Conservation (phyloP, 495 filamentous ascomycete species). For the Penicillium salamii region DNA sequence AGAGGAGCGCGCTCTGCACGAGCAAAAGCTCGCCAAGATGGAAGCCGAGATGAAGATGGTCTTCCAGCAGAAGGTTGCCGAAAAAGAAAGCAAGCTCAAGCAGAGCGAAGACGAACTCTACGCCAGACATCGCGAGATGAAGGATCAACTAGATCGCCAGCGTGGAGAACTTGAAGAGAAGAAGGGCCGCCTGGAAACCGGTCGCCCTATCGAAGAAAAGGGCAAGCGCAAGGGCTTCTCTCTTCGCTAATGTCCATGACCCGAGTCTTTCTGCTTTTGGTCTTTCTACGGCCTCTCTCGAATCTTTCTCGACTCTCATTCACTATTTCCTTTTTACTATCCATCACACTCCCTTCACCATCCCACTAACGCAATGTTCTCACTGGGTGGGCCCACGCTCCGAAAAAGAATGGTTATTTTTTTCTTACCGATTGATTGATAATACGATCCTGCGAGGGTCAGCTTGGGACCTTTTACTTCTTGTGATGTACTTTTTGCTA, state of each 20-base stretch:
- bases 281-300: slow-evolving; percentile 28
- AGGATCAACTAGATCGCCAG: slow-evolving; percentile 96
- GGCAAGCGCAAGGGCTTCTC: slow-evolving; percentile 95
- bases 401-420: slow-evolving; percentile 30
- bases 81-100: slow-evolving; percentile 99
- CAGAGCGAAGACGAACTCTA: slow-evolving; percentile 99
- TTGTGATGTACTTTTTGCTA: slow-evolving; percentile 55
- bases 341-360: slow-evolving; percentile 37
- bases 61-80: slow-evolving; percentile 99
- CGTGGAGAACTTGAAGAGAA: slow-evolving; percentile 94
- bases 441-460: slow-evolving; percentile 26
- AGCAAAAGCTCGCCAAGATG: slow-evolving; percentile 99
- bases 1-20: slow-evolving; percentile 94
- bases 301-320: slow-evolving; percentile 26
- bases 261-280: slow-evolving; percentile 7
- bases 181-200: slow-evolving; percentile 88
- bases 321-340: slow-evolving; percentile 34
- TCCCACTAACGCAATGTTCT: slow-evolving; percentile 23
- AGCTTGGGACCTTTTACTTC: slow-evolving; percentile 42
- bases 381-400: slow-evolving; percentile 32
- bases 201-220: slow-evolving; percentile 94
- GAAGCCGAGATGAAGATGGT: slow-evolving; percentile 99
- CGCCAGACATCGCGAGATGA: slow-evolving; percentile 97
- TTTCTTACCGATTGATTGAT: slow-evolving; percentile 17
- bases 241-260: slow-evolving; percentile 63